These are phyloP conservation scores for Populus pruinosa DNA, from an alignment of 345 rosid species.

Conservation along the genomic window DNA sequence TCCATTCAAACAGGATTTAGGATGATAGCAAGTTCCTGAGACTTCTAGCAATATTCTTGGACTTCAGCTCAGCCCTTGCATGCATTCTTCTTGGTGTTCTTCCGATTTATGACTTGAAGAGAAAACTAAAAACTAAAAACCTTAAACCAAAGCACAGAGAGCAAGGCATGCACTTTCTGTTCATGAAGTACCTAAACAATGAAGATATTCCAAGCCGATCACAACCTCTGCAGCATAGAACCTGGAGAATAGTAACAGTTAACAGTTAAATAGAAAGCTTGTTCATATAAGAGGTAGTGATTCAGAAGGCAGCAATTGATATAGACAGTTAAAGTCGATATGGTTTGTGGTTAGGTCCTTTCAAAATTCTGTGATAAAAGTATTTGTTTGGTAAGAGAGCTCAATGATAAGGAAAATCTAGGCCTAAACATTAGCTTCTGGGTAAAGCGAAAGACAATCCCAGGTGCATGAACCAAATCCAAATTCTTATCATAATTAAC, in stretches of 20 bases:
- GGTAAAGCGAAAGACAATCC: neutral
- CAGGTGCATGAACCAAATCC: neutral
- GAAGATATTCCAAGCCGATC: constrained; percentile 87
- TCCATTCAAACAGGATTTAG: neutral
- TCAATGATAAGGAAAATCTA: neutral
- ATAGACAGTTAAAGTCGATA: neutral
- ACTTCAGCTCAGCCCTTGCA: neutral
- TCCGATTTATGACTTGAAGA: neutral
- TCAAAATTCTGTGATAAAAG: too few relatives aligned
- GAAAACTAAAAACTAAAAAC: neutral
- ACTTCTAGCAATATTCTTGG: neutral
- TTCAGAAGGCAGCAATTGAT: neutral
- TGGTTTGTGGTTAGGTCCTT: too few relatives aligned
- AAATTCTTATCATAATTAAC: neutral
- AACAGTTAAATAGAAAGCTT: neutral
- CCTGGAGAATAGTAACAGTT: constrained; percentile 41
- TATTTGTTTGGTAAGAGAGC: neutral
- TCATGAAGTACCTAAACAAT: constrained; percentile 70
- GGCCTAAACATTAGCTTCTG: neutral
- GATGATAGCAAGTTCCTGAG: neutral
- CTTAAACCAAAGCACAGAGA: neutral
- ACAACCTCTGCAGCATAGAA: constrained; percentile 93
- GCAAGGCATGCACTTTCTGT: neutral
- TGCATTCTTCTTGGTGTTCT: neutral
- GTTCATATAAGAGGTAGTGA: neutral